Base-by-base conservation (phyloP, 192 early-diverging fungal species). In the Chytriomyces hyalinus region DNA sequence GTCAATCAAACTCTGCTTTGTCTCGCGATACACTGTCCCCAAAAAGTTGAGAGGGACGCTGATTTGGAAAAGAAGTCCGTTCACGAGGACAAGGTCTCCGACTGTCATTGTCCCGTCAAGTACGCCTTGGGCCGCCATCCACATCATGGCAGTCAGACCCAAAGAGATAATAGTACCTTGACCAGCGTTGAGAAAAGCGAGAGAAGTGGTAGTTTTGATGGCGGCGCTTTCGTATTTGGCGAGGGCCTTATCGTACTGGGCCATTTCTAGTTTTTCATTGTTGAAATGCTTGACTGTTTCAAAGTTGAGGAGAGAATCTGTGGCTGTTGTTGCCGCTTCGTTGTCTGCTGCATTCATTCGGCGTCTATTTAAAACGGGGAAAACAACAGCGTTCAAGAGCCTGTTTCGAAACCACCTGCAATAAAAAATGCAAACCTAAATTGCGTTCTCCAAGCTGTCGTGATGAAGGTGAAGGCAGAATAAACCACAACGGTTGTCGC, bases 1-100 rank as follows among this genome's bases (percentile, higher is more conserved):
- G 73, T 99, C 98, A 49, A 97, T 91, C 47, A 99, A 84, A 11
- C 92, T 92, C 84, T 99, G 98, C 66, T 93, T 89, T 53, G 96
- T 90, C 84, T 99, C 98, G 70, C 98, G 91, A 78, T 99, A 99
- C 6, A 99, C 96, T 22, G 94, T 93, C 43, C 98, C 98, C 67
- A 99, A 81, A 80, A 99, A 99, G 86, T 99, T 98, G 13, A 99
- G 87, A 20, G 98, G 98, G 81, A 98, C 86, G 3, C 95, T 95
- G 10, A 99, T 87, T 84, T 99, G 98, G 82, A 99, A 98, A 28
- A 99, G 92, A 28, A 99, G 92, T 20, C 97, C 96, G 76, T 99
- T 99, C 69, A 99, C 90, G 95, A 99, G 95, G 20, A 99, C 98
- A 6, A 99, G 88, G 79, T 99, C 98, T 53, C 98, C 98, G 28